phyloP scores from a whole-genome alignment of 2,329 filamentous ascomycete genomes.

The Diaporthe caulivora region DNA sequence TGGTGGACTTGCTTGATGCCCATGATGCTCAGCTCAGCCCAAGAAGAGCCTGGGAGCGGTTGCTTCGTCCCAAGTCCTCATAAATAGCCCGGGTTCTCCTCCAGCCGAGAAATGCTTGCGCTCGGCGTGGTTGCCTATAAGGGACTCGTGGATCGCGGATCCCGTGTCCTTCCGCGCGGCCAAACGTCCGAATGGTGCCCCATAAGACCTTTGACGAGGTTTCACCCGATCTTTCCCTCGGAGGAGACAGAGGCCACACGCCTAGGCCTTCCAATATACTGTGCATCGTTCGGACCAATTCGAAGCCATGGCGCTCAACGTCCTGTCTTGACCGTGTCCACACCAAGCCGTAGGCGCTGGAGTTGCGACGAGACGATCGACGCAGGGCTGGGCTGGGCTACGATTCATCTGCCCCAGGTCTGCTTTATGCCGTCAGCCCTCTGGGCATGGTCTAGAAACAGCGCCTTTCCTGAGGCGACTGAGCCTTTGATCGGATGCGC shows the following conservation, averaged over 20 bases:
- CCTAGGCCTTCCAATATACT: conserved; percentile 13
- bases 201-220: conserved; percentile 8
- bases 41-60: not conserved
- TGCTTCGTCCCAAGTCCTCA: conserved; percentile 24
- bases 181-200: conserved; percentile 6
- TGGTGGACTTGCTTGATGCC: not conserved
- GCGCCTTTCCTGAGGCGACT: conserved; percentile 6
- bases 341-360: conserved; percentile 4
- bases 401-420: conserved; percentile 23
- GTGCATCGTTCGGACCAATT: conserved; percentile 19
- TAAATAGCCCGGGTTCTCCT: not conserved
- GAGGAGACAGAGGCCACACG: conserved; percentile 19
- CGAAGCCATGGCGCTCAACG: conserved; percentile 21
- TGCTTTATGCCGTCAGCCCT: conserved; percentile 17
- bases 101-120: conserved; percentile 25
- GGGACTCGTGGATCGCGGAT: conserved; percentile 9
- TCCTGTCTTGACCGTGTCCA: conserved; percentile 8
- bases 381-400: conserved; percentile 3
- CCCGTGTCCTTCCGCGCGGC: conserved; percentile 14
- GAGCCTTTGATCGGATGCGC: not conserved
- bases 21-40: not conserved
- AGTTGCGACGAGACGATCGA: conserved; percentile 25
- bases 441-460: conserved; percentile 9
- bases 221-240: conserved; percentile 31
- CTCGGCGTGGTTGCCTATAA: conserved; percentile 1